Evolutionary conservation across 192 early-diverging fungal genomes (phyloP), one percentile per base, ranked within the genome.

Genomic region (Coemansia sp.): DNA sequence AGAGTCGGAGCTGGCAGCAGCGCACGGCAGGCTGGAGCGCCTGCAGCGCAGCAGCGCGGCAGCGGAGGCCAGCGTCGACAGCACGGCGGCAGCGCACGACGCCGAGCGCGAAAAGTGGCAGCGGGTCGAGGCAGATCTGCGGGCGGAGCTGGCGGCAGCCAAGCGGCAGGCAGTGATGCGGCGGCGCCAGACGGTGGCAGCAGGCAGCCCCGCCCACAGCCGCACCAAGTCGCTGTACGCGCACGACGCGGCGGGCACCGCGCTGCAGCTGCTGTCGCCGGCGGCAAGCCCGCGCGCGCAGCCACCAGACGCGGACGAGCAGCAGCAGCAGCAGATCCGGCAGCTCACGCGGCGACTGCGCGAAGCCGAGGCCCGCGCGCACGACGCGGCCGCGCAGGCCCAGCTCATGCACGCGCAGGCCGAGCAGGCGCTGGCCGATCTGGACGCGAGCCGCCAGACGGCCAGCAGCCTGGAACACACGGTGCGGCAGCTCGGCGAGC

Each of bases 401-500:
- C 49, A 54, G 37, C 62, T 43, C 14, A 15, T 69, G 40, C 66
- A 67, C 23, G 44, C 44, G 7, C 63, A 76, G 30, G 62, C 62
- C 40, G 58, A 62, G 41, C 66, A 68, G 26, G 43, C 58, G 11
- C 20, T 54, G n/a, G 56, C 36, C 6, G 54, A 48, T 16, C 54
- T 75, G 10, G 66, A 65, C 6, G 30, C 37, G 23, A 28, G 31
- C 45, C 65, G 60, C 36, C 54, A 47, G 39, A 46, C 41, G 23
- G 57, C 77, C 12, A 74, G 79, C 40, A 69, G 80, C 16, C 77
- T 88, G 7, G 81, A 84, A 55, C 64, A 76, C 40, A 79, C 87
- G 30, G 63, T 82, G 26, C 43, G 38, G 49, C 84, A 89, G 65
- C 76, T 88, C 7, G 80, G 81, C 28, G 81, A 86, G 46, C 60